Evolutionary conservation across 2,329 filamentous ascomycete genomes (phyloP), one percentile per base, ranked within the genome.

Genomic region (Alternaria sp.): DNA sequence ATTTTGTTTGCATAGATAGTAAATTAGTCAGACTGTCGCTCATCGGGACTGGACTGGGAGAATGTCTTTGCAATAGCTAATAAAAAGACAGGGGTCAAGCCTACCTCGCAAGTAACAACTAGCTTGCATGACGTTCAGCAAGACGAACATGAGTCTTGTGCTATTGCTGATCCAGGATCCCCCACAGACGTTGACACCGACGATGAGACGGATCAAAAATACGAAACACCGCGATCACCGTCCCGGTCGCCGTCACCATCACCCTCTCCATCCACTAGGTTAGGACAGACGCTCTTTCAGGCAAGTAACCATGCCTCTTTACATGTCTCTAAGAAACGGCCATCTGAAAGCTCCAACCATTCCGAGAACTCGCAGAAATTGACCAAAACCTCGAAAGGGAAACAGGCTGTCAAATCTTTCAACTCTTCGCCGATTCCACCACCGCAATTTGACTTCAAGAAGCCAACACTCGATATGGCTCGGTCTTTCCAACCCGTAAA

Each of bases 111-210:
- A 37, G 43, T 58, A 20, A 21, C 23, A 9, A 28, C 8, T 33
- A 37, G 21, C 8, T 63, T 45, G 15, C 33, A 23, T 7, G 14
- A 53, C 10, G 6, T 26, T 18, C 23, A 55, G 37, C 30, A 54
- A 7, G 58, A 65, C 21, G 60, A 68, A 7, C 43, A 61, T 10
- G 57, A 68, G 2, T 67, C 71, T 2, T 30, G 59, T 56, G 57
- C 63, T 4, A 66, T 69, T 6, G 65, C 66, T 6, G 69, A 74
- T 21, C 68, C 70, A 55, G 77, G 73, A 2, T 76, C 73, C 6
- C 65, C 74, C 2, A 79, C 77, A 3, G 76, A 78, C 30, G 74
- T 72, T 15, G 75, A 79, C 8, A 72, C 75, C 3, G 70, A 71
- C 28, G 60, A 71, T 26, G 68, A 72, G 49, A 43, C 18, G 30